Evolutionary conservation across 2,329 filamentous ascomycete genomes (phyloP), one percentile per base, ranked within the genome.

Genomic region (Eutypa lata): DNA sequence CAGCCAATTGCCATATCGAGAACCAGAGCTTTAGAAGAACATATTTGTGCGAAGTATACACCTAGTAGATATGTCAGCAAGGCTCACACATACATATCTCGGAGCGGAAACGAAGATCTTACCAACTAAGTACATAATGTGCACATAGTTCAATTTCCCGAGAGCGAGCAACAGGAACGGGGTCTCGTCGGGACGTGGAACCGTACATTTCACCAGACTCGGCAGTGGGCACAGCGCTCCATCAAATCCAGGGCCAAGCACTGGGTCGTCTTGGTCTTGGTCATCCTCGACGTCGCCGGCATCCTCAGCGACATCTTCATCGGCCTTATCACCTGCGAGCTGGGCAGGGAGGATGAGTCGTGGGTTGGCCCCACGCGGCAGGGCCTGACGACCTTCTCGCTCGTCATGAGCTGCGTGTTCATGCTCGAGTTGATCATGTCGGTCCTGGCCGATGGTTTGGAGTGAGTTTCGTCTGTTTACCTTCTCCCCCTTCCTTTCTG

Each of bases 381-480:
- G n/a, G 60, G 42, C 0, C 69, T 89, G 40, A 76, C 76, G 13
- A 70, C 76, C 2, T 68, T 80, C 33, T 80, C 82, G 6, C 67
- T 88, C 44, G 71, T 81, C 2, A 83, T 89, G 63, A 86, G 82
- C 51, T 81, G 76, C 58, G 62, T 88, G 26, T 90, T 90, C 65
- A 75, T 89, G 73, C 60, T 77, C 1, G 87, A 90, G 68, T 68
- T 89, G 66, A 51, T 78, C 10, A 69, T 79, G 2, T 80, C 77
- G 28, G 67, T 88, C 2, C 82, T 83, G 73, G 82, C 82, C 3
- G 88, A 86, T 71, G 85, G 86, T 2, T 68, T 74, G 31, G 60
- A 70, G 83, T 88, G 70, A 64, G 77, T 71, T 38, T 44, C 48
- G 14, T 26, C 7, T 11, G n/a, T 49, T 24, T 22, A 35, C 5